Evolutionary conservation across 2,329 filamentous ascomycete species (phyloP).

Genomic region (Cadophora sp.): DNA sequence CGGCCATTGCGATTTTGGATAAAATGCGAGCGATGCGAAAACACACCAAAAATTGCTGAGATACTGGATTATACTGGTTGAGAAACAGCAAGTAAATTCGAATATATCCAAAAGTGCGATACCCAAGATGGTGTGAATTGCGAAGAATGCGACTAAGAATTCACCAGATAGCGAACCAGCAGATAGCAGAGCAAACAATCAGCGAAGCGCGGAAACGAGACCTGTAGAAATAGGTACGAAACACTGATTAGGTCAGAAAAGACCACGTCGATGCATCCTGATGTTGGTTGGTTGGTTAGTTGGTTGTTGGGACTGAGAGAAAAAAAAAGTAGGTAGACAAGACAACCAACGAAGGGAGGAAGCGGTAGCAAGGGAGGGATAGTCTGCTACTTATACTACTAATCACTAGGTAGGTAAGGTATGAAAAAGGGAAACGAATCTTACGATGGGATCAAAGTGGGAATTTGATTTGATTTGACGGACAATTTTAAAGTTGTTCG

Average conservation of each 20-base stretch:
- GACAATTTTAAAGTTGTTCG: conserved; percentile 6
- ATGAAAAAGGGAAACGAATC: neutral
- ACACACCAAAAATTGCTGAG: neutral
- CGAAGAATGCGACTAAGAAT: neutral
- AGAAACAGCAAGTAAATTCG: neutral
- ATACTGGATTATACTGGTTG: neutral
- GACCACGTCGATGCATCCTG: neutral
- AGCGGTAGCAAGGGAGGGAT: neutral
- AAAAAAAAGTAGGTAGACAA: neutral
- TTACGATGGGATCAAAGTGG: neutral
- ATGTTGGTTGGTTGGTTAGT: neutral
- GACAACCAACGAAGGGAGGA: neutral
- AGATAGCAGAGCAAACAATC: neutral
- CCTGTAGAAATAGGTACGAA: neutral
- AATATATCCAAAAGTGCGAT: neutral
- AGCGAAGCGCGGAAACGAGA: neutral
- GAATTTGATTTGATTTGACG: neutral
- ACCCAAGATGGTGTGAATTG: neutral
- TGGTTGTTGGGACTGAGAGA: neutral
- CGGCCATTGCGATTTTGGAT: neutral
- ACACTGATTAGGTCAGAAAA: neutral
- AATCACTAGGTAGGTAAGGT: neutral
- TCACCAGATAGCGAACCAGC: neutral
- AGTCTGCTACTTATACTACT: neutral
- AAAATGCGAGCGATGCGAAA: too few species aligned